Conservation (phyloP, 1,284 basidiomycete species). For the Ustilago cynodontis region DNA sequence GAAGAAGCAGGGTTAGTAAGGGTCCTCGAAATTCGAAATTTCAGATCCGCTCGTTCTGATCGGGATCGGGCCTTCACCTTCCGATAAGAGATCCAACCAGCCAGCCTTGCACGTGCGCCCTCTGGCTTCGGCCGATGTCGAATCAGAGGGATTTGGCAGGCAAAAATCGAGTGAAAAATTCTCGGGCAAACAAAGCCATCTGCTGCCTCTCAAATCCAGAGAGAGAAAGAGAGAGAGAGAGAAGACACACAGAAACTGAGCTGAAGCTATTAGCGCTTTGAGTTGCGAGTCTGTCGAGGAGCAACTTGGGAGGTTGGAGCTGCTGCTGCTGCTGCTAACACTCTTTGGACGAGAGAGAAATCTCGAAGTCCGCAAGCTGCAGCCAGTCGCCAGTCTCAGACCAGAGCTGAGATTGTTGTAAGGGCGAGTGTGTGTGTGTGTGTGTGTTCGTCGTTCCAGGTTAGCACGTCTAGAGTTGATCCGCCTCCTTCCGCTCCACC, state of each 20-base stretch:
- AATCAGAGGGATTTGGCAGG: too few relatives aligned
- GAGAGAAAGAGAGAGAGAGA: too few relatives aligned
- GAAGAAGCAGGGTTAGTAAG: too few relatives aligned
- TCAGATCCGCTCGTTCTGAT: not conserved
- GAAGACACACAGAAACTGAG: too few relatives aligned
- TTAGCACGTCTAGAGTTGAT: constrained; percentile 16
- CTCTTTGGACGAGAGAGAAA: not conserved
- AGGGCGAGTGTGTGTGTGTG: too few relatives aligned
- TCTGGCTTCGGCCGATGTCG: not conserved
- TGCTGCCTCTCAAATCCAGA: constrained; percentile 6
- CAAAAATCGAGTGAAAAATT: too few relatives aligned
- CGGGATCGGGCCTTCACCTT: not conserved
- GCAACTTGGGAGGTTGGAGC: too few relatives aligned
- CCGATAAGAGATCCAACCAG: not conserved
- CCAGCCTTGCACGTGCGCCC: not conserved
- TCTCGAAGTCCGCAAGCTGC: too few relatives aligned
- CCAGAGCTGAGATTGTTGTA: not conserved
- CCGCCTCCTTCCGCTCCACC: constrained; percentile 42
- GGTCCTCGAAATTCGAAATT: constrained; percentile 13
- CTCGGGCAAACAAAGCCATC: not conserved
- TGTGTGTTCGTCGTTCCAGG: not conserved
- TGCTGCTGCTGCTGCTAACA: too few relatives aligned
- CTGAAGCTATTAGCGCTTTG: too few relatives aligned
- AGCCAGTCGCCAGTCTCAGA: too few relatives aligned
- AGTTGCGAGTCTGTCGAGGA: constrained; percentile 1